A percentile compares a stretch with the other conserved stretches of the same genome.
Evolutionary conservation across 495 filamentous ascomycete species (phyloP).

Genomic region (Mytilinidion resinicola): DNA sequence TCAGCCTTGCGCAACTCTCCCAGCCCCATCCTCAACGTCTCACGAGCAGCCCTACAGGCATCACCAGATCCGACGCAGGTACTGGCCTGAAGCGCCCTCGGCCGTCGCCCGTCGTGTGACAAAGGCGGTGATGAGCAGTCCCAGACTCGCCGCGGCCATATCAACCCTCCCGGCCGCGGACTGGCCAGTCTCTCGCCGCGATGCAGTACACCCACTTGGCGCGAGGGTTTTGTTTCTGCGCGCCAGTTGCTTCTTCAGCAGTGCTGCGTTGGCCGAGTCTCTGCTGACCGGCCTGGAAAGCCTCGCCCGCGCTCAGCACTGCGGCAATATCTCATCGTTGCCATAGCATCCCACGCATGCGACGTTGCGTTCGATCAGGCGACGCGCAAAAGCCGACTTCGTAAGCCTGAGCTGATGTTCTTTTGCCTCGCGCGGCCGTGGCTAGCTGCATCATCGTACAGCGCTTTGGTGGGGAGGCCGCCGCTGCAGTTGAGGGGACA

Average conservation of each 20-base stretch:
- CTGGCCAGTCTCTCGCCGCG: too few relatives aligned
- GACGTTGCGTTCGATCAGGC: slow-evolving; percentile 10
- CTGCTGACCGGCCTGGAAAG: not conserved
- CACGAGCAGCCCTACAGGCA: too few relatives aligned
- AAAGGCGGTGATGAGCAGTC: too few relatives aligned
- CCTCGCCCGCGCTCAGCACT: not conserved
- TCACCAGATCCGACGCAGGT: too few relatives aligned
- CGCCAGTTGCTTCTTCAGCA: not conserved
- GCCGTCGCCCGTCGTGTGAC: too few relatives aligned
- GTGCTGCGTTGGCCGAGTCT: not conserved
- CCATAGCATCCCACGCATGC: slow-evolving; percentile 12
- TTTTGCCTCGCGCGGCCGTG: slow-evolving; percentile 2
- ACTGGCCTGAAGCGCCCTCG: too few relatives aligned
- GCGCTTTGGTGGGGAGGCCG: not conserved
- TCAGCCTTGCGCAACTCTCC: too few relatives aligned
- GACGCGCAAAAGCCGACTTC: slow-evolving; percentile 4
- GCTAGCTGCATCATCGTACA: slow-evolving; percentile 8
- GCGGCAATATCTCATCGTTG: slow-evolving; percentile 11
- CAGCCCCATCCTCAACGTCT: too few relatives aligned
- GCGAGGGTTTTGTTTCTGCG: not conserved
- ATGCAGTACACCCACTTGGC: not conserved
- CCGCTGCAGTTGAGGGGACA: not conserved
- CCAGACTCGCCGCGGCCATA: too few relatives aligned
- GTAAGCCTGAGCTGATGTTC: slow-evolving; percentile 10
- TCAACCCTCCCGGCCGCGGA: too few relatives aligned